These are phyloP conservation scores for Boletus edulis DNA, from an alignment of 768 basidiomycete genomes.

Conservation along the genomic window DNA sequence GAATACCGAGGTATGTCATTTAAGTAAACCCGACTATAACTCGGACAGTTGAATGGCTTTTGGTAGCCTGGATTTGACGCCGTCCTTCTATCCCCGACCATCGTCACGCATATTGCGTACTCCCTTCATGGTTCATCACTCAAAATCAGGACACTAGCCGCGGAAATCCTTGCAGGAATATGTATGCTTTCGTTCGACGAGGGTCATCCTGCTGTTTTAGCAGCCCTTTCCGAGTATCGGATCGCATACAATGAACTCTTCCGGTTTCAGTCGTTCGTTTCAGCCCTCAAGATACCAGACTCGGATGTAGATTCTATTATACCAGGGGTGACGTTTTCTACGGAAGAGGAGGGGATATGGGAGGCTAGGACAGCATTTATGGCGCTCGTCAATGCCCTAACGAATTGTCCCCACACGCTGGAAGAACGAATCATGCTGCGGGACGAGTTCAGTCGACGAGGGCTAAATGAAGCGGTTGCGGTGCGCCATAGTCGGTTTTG, in stretches of 20 bases:
- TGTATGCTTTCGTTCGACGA: conserved; percentile 69
- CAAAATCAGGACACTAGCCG: conserved; percentile 66
- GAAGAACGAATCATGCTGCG: conserved; percentile 78
- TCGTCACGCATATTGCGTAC: conserved; percentile 73
- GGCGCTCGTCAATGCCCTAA: conserved; percentile 76
- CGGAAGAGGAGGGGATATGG: conserved; percentile 73
- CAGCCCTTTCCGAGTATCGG: conserved; percentile 79
- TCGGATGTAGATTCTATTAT: conserved; percentile 29
- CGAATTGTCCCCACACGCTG: conserved; percentile 61
- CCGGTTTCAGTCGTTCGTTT: conserved; percentile 76
- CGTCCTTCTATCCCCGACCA: conserved; percentile 58
- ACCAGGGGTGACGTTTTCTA: conserved; percentile 35
- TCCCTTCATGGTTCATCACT: conserved; percentile 62
- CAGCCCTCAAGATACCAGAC: conserved; percentile 57
- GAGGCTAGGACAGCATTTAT: conserved; percentile 76
- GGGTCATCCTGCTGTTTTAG: conserved; percentile 72
- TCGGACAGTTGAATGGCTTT: background rate
- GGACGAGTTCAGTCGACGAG: conserved; percentile 80
- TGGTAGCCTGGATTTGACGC: conserved; percentile 69
- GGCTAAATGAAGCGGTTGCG: conserved; percentile 79
- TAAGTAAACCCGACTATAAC: background rate
- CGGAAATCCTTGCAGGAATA: conserved; percentile 82
- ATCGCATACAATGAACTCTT: conserved; percentile 68
- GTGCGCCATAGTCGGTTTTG: conserved; percentile 44
- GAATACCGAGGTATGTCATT: conserved; percentile 69